Percentiles rank a stretch among this genome's conserved stretches.
Evolutionary conservation across 495 filamentous ascomycete genomes (phyloP).

Genomic region (Massariosphaeria phaeospora): DNA sequence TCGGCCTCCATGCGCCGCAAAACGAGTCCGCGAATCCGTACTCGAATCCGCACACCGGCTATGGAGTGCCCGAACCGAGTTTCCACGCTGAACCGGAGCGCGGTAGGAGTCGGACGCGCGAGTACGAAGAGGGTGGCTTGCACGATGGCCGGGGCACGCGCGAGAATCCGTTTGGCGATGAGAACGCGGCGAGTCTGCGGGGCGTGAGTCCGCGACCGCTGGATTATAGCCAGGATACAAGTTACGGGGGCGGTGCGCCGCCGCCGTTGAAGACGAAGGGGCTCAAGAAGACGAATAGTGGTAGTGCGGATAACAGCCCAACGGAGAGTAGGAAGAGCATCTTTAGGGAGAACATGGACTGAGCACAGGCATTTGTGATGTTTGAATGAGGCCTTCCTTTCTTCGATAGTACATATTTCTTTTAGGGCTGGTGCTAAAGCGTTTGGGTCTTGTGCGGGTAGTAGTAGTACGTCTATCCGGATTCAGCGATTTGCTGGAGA

Average conservation of each 20-base stretch:
- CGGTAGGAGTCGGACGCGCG: constrained; percentile 36
- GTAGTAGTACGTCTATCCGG: too few species aligned
- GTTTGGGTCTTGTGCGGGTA: too few species aligned
- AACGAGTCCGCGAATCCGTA: constrained; percentile 33
- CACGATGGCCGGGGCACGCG: constrained; percentile 29
- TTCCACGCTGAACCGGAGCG: constrained; percentile 23
- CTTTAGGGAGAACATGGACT: constrained; percentile 49
- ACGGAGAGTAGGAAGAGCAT: constrained; percentile 52
- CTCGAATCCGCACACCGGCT: constrained; percentile 19
- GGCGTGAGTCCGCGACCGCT: constrained; percentile 42
- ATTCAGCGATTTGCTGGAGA: too few species aligned
- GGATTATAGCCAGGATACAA: constrained; percentile 29
- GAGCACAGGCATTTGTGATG: not conserved
- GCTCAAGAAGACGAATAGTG: constrained; percentile 33
- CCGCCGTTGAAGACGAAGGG: constrained; percentile 20
- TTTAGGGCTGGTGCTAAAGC: too few species aligned
- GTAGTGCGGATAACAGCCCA: constrained; percentile 42
- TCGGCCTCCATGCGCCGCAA: constrained; percentile 42
- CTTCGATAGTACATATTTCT: not conserved
- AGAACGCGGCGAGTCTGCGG: constrained; percentile 38
- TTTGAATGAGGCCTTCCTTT: not conserved
- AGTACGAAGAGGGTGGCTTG: constrained; percentile 32
- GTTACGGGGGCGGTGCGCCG: constrained; percentile 15
- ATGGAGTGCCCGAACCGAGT: constrained; percentile 28
- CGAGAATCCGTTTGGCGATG: constrained; percentile 42